Percentiles rank a stretch among this genome's conserved stretches.
Conservation (phyloP, 768 basidiomycete species). For the Leccinum uliginosum region DNA sequence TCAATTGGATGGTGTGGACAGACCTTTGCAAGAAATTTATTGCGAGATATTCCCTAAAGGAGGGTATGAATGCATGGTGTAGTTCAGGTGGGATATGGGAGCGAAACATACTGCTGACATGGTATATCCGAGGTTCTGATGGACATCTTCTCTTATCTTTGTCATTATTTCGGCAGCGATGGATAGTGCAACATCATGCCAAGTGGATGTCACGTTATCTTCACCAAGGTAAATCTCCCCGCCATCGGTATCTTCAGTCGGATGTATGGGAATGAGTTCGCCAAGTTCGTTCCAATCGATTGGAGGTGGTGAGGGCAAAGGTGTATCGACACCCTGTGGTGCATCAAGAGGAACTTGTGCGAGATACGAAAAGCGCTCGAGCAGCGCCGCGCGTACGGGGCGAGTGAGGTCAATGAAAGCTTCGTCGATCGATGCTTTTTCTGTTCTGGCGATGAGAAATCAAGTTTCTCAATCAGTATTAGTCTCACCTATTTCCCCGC, state of each 20-base stretch:
- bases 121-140: constrained; percentile 78
- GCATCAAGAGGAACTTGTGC: constrained; percentile 63
- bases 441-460: constrained; percentile 36
- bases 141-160: constrained; percentile 66
- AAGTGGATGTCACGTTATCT: constrained; percentile 47
- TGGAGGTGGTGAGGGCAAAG: constrained; percentile 68
- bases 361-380: constrained; percentile 76
- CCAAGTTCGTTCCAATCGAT: constrained; percentile 59
- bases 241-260: constrained; percentile 23
- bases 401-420: constrained; percentile 90
- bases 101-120: constrained; percentile 72
- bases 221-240: constrained; percentile 12
- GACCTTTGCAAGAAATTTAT: constrained; percentile 95
- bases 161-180: constrained; percentile 85
- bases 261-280: constrained; percentile 56
- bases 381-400: constrained; percentile 69
- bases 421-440: constrained; percentile 98
- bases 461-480: neutral
- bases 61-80: neutral
- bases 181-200: constrained; percentile 91
- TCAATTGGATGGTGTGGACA: constrained; percentile 4
- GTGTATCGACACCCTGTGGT: constrained; percentile 67
- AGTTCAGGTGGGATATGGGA: neutral
- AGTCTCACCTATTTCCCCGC: constrained; percentile 72
- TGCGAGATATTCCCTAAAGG: constrained; percentile 78